Base-by-base conservation (phyloP, 129 eudicot genomes). In the Centella asiatica region DNA sequence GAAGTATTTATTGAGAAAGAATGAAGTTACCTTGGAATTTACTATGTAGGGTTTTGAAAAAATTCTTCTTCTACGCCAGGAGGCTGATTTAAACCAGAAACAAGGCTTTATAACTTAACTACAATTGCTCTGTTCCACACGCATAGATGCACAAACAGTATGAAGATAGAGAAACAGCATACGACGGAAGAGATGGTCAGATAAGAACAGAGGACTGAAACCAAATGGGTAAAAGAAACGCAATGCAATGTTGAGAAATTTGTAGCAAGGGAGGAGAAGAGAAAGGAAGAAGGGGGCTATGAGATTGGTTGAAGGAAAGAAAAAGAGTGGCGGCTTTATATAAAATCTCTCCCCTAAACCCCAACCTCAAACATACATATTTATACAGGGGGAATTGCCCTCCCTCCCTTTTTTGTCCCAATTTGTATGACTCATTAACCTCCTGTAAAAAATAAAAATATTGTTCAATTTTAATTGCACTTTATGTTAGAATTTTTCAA, bases 301-400 rank as follows among this genome's bases (percentile, higher is more conserved):
- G 67, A 66, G 52, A 72, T 51, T 44, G 61, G 57, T 33, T 19
- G 36, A 37, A 28, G 8, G 15, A 37, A 65, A 36, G 48, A 17
- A 15, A 37, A 67, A 75, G 51, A 58, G 71, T 60, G 73, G 79
- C 83, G 79, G 79, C 83, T 73, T 64, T 78, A 61, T 67, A 77
- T 73, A 49, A 47, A 44, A 28, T 14, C 63, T 56, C 63, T 20
- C 61, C 15, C 22, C 29, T 60, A 60, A 60, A 60, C 66, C 66
- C 66, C 66, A 60, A 60, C 65, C 50, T 42, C 51, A 22, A 60
- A 45, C 67, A 20, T 14, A 0, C 26, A 53, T 53, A 53, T 11
- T 7, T 22, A 10, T 6, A 8, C 20, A 57, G 0, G 34, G 60
- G 26, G 40, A 10, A 1, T 0, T 26, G 36, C 34, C 34, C 12